Conservation (phyloP, 2,329 filamentous ascomycete species). For the Pyrenochaeta sp. region DNA sequence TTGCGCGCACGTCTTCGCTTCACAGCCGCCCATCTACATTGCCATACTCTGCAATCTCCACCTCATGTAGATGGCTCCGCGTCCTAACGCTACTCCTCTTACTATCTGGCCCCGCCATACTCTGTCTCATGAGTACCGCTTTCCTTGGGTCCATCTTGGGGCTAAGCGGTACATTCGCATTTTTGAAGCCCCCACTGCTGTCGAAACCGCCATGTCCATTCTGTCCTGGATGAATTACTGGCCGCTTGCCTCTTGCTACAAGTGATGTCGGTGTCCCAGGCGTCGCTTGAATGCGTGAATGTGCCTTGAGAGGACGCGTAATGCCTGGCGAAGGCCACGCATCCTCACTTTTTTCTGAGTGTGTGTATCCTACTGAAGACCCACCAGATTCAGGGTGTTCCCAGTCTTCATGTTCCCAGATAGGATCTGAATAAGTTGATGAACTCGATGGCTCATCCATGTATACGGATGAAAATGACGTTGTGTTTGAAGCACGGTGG, state of each 20-base stretch:
- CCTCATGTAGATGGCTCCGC: conserved; percentile 39
- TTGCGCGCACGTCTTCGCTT: neutral
- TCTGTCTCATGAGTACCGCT: conserved; percentile 32
- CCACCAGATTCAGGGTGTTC: conserved; percentile 21
- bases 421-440: conserved; percentile 23
- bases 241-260: conserved; percentile 26
- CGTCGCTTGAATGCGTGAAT: conserved; percentile 7
- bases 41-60: conserved; percentile 39
- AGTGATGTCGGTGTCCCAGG: conserved; percentile 5
- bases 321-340: conserved; percentile 12
- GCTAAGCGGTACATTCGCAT: conserved; percentile 1
- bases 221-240: conserved; percentile 29
- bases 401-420: conserved; percentile 32
- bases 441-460: conserved; percentile 36
- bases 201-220: conserved; percentile 24
- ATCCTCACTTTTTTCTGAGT: conserved; percentile 22
- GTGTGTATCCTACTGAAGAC: conserved; percentile 30
- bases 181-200: conserved; percentile 13
- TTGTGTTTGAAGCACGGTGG: conserved; percentile 32
- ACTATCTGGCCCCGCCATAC: conserved; percentile 28
- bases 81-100: conserved; percentile 36
- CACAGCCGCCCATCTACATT: conserved; percentile 25
- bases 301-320: conserved; percentile 19
- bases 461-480: conserved; percentile 45
- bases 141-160: conserved; percentile 25